These are phyloP conservation scores for Beauveria brongniartii DNA, from an alignment of 2,329 filamentous ascomycete genomes.

Conservation along the genomic window DNA sequence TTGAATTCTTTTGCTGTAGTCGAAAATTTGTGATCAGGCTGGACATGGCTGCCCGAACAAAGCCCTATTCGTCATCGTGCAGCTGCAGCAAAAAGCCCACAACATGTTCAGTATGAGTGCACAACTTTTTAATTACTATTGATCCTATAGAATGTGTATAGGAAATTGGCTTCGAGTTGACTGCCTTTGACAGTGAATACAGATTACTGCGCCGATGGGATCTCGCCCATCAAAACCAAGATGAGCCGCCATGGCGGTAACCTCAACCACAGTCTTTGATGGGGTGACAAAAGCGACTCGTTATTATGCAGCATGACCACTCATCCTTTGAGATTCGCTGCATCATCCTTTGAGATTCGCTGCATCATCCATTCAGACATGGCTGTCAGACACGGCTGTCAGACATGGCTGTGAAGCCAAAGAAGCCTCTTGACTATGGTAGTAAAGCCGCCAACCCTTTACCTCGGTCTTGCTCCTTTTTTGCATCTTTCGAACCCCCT, in stretches of 20 bases:
- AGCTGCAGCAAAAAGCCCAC: neutral
- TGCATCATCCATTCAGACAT: slow-evolving; percentile 37
- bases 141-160: neutral
- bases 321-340: slow-evolving; percentile 28
- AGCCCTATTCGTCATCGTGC: neutral
- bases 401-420: slow-evolving; percentile 49
- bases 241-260: slow-evolving; percentile 26
- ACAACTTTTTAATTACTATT: neutral
- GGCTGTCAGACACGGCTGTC: slow-evolving; percentile 26
- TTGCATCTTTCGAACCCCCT: slow-evolving; percentile 31
- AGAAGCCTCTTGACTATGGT: slow-evolving; percentile 42
- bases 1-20: no score
- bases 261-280: slow-evolving; percentile 45
- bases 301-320: slow-evolving; percentile 31
- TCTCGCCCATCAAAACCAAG: neutral
- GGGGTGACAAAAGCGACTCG: slow-evolving; percentile 43
- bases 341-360: slow-evolving; percentile 29
- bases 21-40: neutral
- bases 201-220: neutral
- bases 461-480: slow-evolving; percentile 35
- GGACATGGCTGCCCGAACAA: neutral
- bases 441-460: slow-evolving; percentile 27
- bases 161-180: no score
- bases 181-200: no score
- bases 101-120: neutral